Conservation (phyloP, 2,329 filamentous ascomycete genomes). For the Chrysosphaeria jannelii region DNA sequence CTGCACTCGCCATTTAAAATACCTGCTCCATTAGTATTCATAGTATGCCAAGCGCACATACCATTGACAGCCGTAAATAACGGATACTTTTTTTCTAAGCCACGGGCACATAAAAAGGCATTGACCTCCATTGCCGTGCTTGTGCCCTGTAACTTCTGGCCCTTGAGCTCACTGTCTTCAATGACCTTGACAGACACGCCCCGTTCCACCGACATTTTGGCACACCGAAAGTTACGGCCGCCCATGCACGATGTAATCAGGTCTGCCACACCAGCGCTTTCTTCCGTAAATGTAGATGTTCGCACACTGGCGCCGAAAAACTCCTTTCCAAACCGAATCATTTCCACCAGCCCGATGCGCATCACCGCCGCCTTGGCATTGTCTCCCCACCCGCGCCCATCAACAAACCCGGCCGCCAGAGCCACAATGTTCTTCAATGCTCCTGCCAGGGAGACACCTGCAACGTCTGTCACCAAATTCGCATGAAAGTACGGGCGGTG, state of each 20-base stretch:
- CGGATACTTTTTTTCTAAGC: constrained; percentile 58
- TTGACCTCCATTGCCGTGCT: constrained; percentile 79
- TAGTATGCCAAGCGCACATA: too few species aligned
- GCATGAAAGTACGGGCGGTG: constrained; percentile 96
- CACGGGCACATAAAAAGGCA: constrained; percentile 52
- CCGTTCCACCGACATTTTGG: constrained; percentile 58
- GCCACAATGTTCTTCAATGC: constrained; percentile 95
- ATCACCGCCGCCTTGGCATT: constrained; percentile 98
- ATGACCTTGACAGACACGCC: constrained; percentile 61
- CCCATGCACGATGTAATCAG: constrained; percentile 81
- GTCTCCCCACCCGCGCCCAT: constrained; percentile 89
- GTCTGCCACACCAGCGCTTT: constrained; percentile 83
- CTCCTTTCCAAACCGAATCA: constrained; percentile 80
- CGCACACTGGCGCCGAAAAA: constrained; percentile 70
- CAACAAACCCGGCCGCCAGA: constrained; percentile 77
- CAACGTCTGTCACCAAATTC: constrained; percentile 78
- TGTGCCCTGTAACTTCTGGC: constrained; percentile 88
- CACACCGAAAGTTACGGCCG: constrained; percentile 81
- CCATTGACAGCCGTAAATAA: constrained; percentile 72
- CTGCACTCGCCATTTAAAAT: constrained; percentile 50
- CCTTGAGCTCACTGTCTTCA: constrained; percentile 70
- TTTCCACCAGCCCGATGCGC: constrained; percentile 82
- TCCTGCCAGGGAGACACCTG: constrained; percentile 77
- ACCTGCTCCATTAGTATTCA: too few species aligned
- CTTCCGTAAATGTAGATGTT: constrained; percentile 77